Evolutionary conservation across 768 basidiomycete species (phyloP).

Genomic region (Podaxis sp.): DNA sequence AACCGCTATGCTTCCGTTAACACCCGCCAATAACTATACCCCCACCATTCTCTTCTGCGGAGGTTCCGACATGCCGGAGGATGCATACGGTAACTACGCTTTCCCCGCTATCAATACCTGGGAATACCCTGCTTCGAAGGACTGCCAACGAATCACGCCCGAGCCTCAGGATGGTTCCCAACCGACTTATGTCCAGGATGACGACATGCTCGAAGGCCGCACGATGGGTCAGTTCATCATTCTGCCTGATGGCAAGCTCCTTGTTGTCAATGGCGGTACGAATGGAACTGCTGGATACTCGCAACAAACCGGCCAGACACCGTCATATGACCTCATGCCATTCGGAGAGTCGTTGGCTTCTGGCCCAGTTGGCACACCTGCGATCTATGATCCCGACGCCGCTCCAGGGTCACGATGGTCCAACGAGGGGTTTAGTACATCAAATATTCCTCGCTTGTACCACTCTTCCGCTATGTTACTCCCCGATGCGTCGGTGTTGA

Average conservation of each 20-base stretch:
- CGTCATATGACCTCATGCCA: constrained; percentile 54
- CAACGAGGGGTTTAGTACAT: constrained; percentile 56
- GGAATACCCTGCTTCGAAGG: constrained; percentile 63
- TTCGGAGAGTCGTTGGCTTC: constrained; percentile 74
- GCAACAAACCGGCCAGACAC: constrained; percentile 49
- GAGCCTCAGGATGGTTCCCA: constrained; percentile 71
- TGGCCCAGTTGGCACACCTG: constrained; percentile 76
- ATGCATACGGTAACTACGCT: constrained; percentile 75
- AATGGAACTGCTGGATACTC: constrained; percentile 93
- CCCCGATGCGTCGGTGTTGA: constrained; percentile 80
- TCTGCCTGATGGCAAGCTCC: constrained; percentile 75
- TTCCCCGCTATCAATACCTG: constrained; percentile 74
- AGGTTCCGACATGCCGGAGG: constrained; percentile 75
- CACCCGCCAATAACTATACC: constrained; percentile 83
- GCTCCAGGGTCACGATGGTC: constrained; percentile 76
- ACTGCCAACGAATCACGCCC: constrained; percentile 85
- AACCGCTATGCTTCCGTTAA: constrained; percentile 87
- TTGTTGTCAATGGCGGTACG: constrained; percentile 77
- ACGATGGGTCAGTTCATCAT: constrained; percentile 93
- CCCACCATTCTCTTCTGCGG: constrained; percentile 91
- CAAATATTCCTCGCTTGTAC: constrained; percentile 79
- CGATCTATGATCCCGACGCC: constrained; percentile 78
- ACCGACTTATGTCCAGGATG: constrained; percentile 66
- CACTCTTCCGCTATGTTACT: constrained; percentile 91
- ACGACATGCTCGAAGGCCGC: constrained; percentile 69